Base-by-base conservation (phyloP, 306 rosid genomes). In the Trifolium dubium region DNA sequence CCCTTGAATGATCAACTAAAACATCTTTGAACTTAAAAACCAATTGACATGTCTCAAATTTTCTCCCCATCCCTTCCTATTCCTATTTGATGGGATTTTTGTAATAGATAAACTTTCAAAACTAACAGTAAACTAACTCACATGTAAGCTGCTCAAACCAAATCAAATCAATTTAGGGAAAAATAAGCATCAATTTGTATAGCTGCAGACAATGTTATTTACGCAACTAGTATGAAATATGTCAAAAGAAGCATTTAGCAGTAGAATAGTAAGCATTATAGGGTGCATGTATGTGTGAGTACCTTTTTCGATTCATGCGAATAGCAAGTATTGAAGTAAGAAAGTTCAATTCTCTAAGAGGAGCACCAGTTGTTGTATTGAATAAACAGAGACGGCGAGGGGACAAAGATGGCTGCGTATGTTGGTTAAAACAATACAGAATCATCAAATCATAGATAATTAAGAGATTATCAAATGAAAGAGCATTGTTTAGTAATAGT, bases 331-430 rank as follows among this genome's bases (percentile, higher is more conserved):
- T 89, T 47, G 98, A 89, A 77, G 98, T 93, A 51, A 93, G 88
- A 64, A 93, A 93, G 77, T 91, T 93, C 84, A 93, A 64, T 60
- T 93, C 97, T 75, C 91, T 84, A 66, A 89, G 91, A 77, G 98
- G 77, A 76, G 84, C 76, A 50, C 83, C 91, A n/a, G 88, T 89
- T 32, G 77, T 80, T 34, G 89, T 93, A 62, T 93, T 89, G 84
- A 91, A 91, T 72, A 93, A 81, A 86, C 97, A 93, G 69, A 93
- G 98, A 50, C 97, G 94, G 0, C 98, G 96, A 29, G 98, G 98
- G 11, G 98, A 93, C 80, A 91, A 72, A 30, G 97, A 91, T 67
- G 94, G 96, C 97, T 93, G 90, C 31, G 56, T 71, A 74, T 60
- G 64, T 59, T 58, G 64, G 64, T 59, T 58, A 85, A 40, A 75